These are phyloP conservation scores for Parasarocladium wereldwijsianum DNA, from an alignment of 2,329 filamentous ascomycete genomes.

Conservation along the genomic window DNA sequence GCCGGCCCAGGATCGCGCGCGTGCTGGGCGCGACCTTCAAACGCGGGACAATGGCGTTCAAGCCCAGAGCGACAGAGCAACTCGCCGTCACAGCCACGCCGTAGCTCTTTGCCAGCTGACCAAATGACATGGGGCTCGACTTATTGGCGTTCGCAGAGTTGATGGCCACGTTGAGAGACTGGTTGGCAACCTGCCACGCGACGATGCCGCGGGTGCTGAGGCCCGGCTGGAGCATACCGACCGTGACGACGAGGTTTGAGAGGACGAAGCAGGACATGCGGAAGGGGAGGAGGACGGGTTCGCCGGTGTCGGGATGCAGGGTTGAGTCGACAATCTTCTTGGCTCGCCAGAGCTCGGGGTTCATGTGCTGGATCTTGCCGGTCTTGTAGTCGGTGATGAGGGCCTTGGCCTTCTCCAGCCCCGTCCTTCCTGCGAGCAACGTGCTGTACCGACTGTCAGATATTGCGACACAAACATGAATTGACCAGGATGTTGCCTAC, in stretches of 20 bases:
- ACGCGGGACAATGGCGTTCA: conserved; percentile 80
- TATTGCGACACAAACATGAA: not conserved
- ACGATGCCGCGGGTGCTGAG: conserved; percentile 71
- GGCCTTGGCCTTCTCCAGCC: conserved; percentile 74
- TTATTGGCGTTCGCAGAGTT: conserved; percentile 98
- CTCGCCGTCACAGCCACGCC: conserved; percentile 82
- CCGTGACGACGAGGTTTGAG: conserved; percentile 87
- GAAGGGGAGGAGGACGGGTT: conserved; percentile 85
- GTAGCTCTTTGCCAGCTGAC: conserved; percentile 78
- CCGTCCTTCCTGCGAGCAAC: conserved; percentile 60
- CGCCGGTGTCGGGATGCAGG: conserved; percentile 85
- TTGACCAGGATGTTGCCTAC: conserved; percentile 38
- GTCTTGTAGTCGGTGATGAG: conserved; percentile 77
- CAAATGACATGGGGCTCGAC: conserved; percentile 71
- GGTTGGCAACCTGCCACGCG: conserved; percentile 90
- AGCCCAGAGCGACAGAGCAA: conserved; percentile 81
- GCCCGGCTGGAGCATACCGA: conserved; percentile 89
- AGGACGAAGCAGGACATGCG: conserved; percentile 95
- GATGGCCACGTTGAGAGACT: conserved; percentile 95
- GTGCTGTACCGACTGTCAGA: conserved; percentile 44
- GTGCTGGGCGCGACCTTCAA: conserved; percentile 67
- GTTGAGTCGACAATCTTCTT: conserved; percentile 98
- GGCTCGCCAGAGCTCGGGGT: conserved; percentile 78
- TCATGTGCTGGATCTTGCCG: conserved; percentile 68
- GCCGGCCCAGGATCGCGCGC: conserved; percentile 61